Percentiles rank a stretch among this genome's conserved stretches.
Evolutionary conservation across 345 rosid species (phyloP).

Genomic region (Gossypium raimondii): DNA sequence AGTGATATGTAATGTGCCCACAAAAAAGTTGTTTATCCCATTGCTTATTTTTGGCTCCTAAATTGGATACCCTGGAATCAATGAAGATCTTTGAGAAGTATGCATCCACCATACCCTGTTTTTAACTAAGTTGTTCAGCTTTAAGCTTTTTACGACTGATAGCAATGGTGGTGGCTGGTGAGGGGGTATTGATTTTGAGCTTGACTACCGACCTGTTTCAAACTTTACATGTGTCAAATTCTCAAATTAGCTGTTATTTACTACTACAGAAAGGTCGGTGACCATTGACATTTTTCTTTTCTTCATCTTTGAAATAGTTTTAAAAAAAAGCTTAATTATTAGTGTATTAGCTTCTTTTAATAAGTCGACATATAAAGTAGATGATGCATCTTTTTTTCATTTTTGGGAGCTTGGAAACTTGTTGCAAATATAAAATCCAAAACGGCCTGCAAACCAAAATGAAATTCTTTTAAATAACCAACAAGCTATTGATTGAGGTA

Average conservation of each 20-base stretch:
- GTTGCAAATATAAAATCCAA: not conserved
- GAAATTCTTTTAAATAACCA: not conserved
- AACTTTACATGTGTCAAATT: not conserved
- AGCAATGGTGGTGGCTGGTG: not conserved
- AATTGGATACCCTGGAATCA: not conserved
- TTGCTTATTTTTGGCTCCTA: slow-evolving; percentile 9
- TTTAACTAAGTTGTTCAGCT: slow-evolving; percentile 1
- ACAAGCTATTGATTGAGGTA: too few species aligned
- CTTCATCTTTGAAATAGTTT: not conserved
- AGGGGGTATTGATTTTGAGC: not conserved
- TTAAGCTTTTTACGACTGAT: slow-evolving; percentile 5
- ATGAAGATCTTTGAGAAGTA: not conserved
- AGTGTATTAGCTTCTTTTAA: not conserved
- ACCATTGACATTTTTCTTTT: not conserved
- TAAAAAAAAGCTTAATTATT: too few species aligned
- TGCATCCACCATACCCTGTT: not conserved
- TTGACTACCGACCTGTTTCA: not conserved
- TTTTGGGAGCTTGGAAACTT: not conserved
- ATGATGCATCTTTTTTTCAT: not conserved
- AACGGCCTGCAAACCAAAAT: not conserved
- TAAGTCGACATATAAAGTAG: not conserved
- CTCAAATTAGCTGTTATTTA: not conserved
- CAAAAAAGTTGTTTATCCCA: not conserved
- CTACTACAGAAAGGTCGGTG: not conserved
- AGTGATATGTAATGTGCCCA: not conserved